Base-by-base conservation (phyloP, 2,329 filamentous ascomycete genomes). In the Trichophyton benhamiae region DNA sequence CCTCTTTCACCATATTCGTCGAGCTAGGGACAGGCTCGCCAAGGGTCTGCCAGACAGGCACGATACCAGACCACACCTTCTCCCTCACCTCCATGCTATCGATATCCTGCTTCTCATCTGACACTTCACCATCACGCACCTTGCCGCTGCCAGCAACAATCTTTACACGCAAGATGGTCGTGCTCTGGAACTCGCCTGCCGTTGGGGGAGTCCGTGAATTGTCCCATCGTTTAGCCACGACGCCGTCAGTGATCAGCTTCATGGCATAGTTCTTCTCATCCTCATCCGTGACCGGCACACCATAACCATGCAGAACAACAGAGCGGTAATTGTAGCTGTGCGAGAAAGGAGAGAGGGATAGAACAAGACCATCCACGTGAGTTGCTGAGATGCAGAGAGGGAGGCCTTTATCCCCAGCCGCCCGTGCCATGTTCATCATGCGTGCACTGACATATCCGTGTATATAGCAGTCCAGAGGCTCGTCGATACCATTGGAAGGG, bases 251-350 rank as follows among this genome's bases (percentile, higher is more conserved):
- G 70, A 95, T 87, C 62, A 88, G 77, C 67, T 85, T 76, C 84
- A 95, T 87, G 6, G 89, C 89, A 75, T 83, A 94, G 3, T 88
- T 71, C 70, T 88, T 88, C 76, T 95, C 90, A 2, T 80, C 82
- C 0, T 75, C 72, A 63, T 87, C 83, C 1, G 83, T 82, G 5
- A 95, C 87, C 1, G 87, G 73, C 7, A 74, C 78, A 0, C 87
- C 90, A 70, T 85, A 82, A 0, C 90, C 91, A 69, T 92, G 90
- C 11, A 94, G 78, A 7, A 90, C 78, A 9, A 87, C 88, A 44
- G 86, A 89, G 64, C 89, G 88, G 76, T 94, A 95, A 78, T 95
- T 92, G 78, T 89, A 91, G 76, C 83, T 88, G 77, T 95, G 89
- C 63, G 82, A 83, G 76, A 89, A 88, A 11, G 89, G 87, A 0